Base-by-base conservation (phyloP, 176 grass and related monocot species). In the Tuctoria greenei region DNA sequence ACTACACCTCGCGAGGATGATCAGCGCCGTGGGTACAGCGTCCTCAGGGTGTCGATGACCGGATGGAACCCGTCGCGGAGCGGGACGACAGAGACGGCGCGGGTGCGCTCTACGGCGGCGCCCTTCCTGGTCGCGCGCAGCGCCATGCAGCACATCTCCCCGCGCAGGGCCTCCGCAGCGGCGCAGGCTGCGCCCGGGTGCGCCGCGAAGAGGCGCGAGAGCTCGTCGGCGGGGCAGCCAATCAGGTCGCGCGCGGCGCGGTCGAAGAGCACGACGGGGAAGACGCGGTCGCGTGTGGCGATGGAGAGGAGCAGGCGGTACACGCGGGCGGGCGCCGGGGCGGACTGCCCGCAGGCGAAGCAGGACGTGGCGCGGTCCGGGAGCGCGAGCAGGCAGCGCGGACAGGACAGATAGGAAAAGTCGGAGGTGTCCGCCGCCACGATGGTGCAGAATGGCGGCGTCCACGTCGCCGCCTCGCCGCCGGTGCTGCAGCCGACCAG, bases 101-200 rank as follows among this genome's bases (percentile, higher is more conserved):
- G 79, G 13, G 90, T 76, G 46, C 75, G 73, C 80, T 97, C 86
- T 27, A 9, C 68, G 6, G 68, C 46, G 17, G 77, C 85, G 24
- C 74, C 75, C n/a, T 51, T 87, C 81, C 13, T 77, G 20, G 90
- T 64, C n/a, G 25, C 25, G 71, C 77, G 74, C 73, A 89, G 83
- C 66, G 64, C 83, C 80, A 93, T 56, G 43, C 85, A 64, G 77
- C 86, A 90, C 90, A 89, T 89, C 86, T 93, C 86, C 40, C 93
- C 88, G n/a, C 62, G 21, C 43, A 91, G 59, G 10, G 83, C 24
- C 69, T 91, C 82, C 49, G 72, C 72, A 18, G 82, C 93, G 59
- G 73, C 85, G 43, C 23, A 42, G 60, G 66, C 70, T 11, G 87
- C 86, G 9, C 73, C 43, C 7, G 60, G 73, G 72, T 88, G 82